Conservation (phyloP, 2,329 filamentous ascomycete species). For the Tolypocladium cylindrosporum region DNA sequence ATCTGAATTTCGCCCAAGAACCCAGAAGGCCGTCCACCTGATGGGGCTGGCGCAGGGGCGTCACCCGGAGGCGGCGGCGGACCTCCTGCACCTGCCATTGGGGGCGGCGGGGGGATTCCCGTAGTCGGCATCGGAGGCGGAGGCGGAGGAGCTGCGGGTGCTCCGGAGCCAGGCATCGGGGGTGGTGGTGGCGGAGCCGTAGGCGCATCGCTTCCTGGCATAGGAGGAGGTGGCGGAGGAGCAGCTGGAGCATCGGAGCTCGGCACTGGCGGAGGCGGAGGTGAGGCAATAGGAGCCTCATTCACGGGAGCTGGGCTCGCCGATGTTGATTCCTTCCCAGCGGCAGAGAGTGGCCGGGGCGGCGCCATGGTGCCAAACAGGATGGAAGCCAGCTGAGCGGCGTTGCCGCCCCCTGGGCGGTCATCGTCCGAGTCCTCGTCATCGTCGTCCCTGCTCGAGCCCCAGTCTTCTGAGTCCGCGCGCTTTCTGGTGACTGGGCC, state of each 20-base stretch:
- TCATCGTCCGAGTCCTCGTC: conserved; percentile 69
- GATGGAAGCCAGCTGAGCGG: conserved; percentile 87
- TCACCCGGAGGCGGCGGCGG: conserved; percentile 34
- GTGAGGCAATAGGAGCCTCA: conserved; percentile 29
- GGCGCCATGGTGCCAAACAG: conserved; percentile 96
- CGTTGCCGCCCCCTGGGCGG: conserved; percentile 67
- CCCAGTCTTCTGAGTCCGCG: conserved; percentile 65
- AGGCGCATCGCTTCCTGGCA: conserved; percentile 14
- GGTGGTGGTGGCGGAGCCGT: conserved; percentile 15
- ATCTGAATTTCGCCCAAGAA: conserved; percentile 76
- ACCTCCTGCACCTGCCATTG: conserved; percentile 18
- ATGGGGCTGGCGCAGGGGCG: conserved; percentile 33
- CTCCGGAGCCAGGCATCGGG: conserved; percentile 14
- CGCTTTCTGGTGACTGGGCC: conserved; percentile 42
- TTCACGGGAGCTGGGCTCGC: conserved; percentile 26
- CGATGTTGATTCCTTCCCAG: conserved; percentile 55
- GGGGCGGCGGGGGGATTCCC: conserved; percentile 26
- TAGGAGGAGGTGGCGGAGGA: conserved; percentile 19
- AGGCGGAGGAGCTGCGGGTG: conserved; percentile 17
- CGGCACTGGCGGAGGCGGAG: conserved; percentile 22
- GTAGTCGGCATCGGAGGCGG: conserved; percentile 22
- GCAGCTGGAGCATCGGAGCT: conserved; percentile 17
- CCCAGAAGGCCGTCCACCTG: conserved; percentile 42
- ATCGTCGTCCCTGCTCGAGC: conserved; percentile 55
- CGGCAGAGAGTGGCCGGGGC: conserved; percentile 75